These are phyloP conservation scores for Colletotrichum liriopes DNA, from an alignment of 2,329 filamentous ascomycete species.

Conservation along the genomic window DNA sequence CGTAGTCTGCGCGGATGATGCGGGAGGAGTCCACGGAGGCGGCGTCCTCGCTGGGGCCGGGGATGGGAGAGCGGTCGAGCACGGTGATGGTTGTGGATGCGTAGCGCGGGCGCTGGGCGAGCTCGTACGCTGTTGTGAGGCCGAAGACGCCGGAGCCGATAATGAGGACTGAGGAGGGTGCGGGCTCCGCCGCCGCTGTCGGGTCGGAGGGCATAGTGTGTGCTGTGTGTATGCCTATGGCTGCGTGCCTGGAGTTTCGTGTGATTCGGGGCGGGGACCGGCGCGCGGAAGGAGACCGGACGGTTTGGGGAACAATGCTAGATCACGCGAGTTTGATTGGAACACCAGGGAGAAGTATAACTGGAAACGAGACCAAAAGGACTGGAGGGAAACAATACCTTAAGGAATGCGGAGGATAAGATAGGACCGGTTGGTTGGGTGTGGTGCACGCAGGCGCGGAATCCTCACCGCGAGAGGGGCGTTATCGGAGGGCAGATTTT, in stretches of 20 bases:
- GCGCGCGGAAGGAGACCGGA: neutral
- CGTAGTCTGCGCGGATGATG: slow-evolving; percentile 83
- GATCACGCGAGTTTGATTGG: neutral
- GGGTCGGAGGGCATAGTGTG: slow-evolving; percentile 13
- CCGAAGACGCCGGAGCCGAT: slow-evolving; percentile 79
- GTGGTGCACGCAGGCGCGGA: neutral
- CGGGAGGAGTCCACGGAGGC: slow-evolving; percentile 76
- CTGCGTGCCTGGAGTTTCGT: neutral
- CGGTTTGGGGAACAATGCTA: neutral
- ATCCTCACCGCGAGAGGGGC: slow-evolving; percentile 11
- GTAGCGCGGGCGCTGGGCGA: slow-evolving; percentile 75
- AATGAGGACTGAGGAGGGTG: slow-evolving; percentile 73
- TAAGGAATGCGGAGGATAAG: neutral
- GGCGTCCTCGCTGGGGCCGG: slow-evolving; percentile 69
- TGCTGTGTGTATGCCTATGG: slow-evolving; percentile 3
- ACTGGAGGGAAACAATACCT: neutral
- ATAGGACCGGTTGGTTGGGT: neutral
- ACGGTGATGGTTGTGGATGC: slow-evolving; percentile 69
- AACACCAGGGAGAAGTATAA: neutral
- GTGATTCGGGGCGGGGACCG: slow-evolving; percentile 9
- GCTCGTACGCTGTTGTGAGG: slow-evolving; percentile 74
- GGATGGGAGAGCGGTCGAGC: slow-evolving; percentile 67
- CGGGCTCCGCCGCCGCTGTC: slow-evolving; percentile 15
- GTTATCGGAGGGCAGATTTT: slow-evolving; percentile 14
- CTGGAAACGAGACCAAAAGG: neutral